Evolutionary conservation across 1,139 yeast species (phyloP).

Genomic region (Sugiyamaella sp.): DNA sequence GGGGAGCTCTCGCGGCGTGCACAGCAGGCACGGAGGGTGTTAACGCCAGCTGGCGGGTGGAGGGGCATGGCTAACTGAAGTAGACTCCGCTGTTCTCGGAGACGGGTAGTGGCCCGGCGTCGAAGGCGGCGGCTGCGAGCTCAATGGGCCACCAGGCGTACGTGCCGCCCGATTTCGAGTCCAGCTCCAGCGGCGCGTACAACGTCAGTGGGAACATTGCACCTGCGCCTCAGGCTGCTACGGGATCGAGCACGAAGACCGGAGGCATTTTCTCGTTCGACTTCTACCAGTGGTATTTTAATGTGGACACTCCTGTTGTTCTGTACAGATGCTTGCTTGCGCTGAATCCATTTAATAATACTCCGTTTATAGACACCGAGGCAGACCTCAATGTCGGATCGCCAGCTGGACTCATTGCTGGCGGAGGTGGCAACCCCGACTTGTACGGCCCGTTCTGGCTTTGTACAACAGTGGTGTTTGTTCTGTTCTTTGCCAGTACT

Average conservation of each 20-base stretch:
- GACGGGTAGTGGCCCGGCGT: not conserved
- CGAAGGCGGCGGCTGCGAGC: not conserved
- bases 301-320: conserved; percentile 65
- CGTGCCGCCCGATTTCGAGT: conserved; percentile 40
- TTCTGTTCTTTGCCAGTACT: conserved; percentile 74
- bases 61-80: not conserved
- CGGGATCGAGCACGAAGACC: not conserved
- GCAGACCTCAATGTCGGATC: conserved; percentile 40
- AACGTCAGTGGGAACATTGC: conserved; percentile 22
- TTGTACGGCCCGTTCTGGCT: conserved; percentile 86
- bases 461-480: conserved; percentile 72
- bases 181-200: conserved; percentile 16
- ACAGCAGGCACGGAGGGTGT: not conserved
- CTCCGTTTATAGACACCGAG: conserved; percentile 41
- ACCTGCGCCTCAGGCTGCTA: conserved; percentile 2
- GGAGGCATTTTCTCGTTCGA: conserved; percentile 55
- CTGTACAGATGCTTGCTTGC: conserved; percentile 42
- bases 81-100: conserved; percentile 18
- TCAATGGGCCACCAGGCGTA: conserved; percentile 40
- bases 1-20: not conserved
- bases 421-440: conserved; percentile 49
- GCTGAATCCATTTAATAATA: conserved; percentile 39
- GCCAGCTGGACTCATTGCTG: conserved; percentile 37
- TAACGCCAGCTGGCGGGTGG: not conserved
- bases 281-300: conserved; percentile 62